Base-by-base conservation (phyloP, 2,329 filamentous ascomycete species). In the Stylonectria norvegica region DNA sequence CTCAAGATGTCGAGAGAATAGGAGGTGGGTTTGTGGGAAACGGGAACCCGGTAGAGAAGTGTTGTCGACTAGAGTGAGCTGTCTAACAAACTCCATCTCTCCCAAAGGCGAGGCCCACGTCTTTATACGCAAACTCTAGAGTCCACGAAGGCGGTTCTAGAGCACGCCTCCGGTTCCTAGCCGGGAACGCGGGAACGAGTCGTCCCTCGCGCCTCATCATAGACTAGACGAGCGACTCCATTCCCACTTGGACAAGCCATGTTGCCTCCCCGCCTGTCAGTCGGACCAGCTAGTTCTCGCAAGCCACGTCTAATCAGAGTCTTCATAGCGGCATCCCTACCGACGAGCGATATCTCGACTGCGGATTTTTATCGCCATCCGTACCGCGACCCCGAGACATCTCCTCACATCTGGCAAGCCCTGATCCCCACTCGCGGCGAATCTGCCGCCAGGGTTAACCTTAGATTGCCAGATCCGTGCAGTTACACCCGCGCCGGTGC, bases 391-490 rank as follows among this genome's bases (percentile, higher is more conserved):
- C 20, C 15, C 18, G 8, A 33, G 9, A 12, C 5, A 5, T 9
- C 14, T 10, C 25, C 33, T 23, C 32, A 30, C 27, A 15, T 30
- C 27, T 30, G 14, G 22, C 8, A 30, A 30, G 6, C 27, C 27
- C 27, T 14, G 27, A 15, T 10, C 9, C 27, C 27, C 15, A 18
- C 28, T 12, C 15, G n/a, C 36, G 20, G 29, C n/a, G 28, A 46
- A 30, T 27, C 20, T 46, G 18, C 25, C 31, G 37, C 38, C 27
- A 28, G 37, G 28, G 28, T 42, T 34, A 38, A 35, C 32, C 40
- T 44, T 37, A 18, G 38, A 42, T 42, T 44, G 16, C 38, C 35
- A 41, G 31, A 41, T 34, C 23, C 31, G 23, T 28, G 18, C 16
- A 39, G n/a, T 15, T 34, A 10, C 27, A n/a, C 18, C 23, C 25